Evolutionary conservation across 1,284 basidiomycete genomes (phyloP).

Genomic region (Phylloboletellus chloephorus): DNA sequence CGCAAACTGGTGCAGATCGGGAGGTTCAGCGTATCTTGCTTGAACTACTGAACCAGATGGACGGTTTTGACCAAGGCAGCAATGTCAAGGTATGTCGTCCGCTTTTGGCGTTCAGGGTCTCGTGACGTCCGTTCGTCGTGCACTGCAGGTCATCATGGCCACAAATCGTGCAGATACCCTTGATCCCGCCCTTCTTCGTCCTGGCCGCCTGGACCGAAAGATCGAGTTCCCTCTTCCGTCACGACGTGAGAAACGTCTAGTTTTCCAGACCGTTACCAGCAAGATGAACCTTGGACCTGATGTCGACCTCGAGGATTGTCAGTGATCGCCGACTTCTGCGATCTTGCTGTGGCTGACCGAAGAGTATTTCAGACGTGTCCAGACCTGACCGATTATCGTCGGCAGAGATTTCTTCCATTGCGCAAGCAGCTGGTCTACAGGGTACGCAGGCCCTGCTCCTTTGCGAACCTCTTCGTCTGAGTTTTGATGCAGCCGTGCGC

Average conservation of each 20-base stretch:
- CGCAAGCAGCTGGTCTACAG: conserved; percentile 96
- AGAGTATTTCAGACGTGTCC: conserved; percentile 70
- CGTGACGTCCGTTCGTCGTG: conserved; percentile 1
- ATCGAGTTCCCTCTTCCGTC: conserved; percentile 98
- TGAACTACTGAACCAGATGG: conserved; percentile 99
- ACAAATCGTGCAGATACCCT: conserved; percentile 95
- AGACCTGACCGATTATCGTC: conserved; percentile 94
- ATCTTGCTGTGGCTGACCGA: conserved; percentile 10
- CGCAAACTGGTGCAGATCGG: conserved; percentile 97
- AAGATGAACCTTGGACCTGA: conserved; percentile 99
- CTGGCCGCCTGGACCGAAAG: conserved; percentile 96
- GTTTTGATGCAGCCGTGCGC: conserved; percentile 67
- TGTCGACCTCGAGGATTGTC: conserved; percentile 97
- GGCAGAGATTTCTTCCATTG: conserved; percentile 94
- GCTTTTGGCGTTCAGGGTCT: neutral
- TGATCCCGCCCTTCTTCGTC: conserved; percentile 94
- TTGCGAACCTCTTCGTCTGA: conserved; percentile 4
- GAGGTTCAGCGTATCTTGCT: conserved; percentile 99
- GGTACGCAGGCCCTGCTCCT: conserved; percentile 43
- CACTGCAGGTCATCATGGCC: conserved; percentile 89
- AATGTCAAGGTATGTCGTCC: conserved; percentile 82
- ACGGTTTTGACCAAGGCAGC: conserved; percentile 98
- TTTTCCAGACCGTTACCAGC: conserved; percentile 96
- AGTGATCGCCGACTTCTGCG: conserved; percentile 29
- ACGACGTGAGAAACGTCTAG: conserved; percentile 91